A percentile compares a stretch with the other conserved stretches of the same genome.
phyloP scores from a whole-genome alignment of 768 basidiomycete genomes.

The Jaapia argillacea region DNA sequence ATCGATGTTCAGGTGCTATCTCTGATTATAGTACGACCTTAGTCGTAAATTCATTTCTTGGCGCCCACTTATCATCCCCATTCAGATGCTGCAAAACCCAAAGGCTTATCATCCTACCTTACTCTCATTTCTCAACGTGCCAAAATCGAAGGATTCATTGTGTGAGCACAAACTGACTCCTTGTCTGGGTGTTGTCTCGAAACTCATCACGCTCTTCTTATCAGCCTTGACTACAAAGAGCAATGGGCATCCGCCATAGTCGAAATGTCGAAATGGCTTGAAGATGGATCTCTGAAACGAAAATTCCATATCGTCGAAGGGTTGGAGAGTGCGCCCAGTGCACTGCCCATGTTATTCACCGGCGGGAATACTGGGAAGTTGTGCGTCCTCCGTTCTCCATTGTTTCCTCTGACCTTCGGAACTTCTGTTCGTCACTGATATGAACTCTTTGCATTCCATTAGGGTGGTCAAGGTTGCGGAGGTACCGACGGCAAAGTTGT shows the following conservation, averaged over 20 bases:
- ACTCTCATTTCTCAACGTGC: conserved; percentile 71
- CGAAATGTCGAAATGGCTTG: conserved; percentile 48
- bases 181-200: too few relatives aligned
- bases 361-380: conserved; percentile 79
- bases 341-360: conserved; percentile 61
- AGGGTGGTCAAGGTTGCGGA: conserved; percentile 53
- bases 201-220: too few relatives aligned
- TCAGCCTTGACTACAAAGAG: conserved; percentile 63
- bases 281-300: conserved; percentile 63
- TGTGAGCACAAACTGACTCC: conserved; percentile 34
- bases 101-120: conserved; percentile 56
- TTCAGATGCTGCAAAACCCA: conserved; percentile 47
- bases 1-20: conserved; percentile 54
- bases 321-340: conserved; percentile 58
- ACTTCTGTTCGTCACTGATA: neutral
- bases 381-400: conserved; percentile 20
- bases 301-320: conserved; percentile 77
- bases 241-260: conserved; percentile 48
- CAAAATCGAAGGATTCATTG: conserved; percentile 75
- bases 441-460: conserved; percentile 6
- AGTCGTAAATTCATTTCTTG: neutral
- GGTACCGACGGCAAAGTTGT: conserved; percentile 13
- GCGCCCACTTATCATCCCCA: neutral
- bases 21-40: conserved; percentile 62
- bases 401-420: neutral